Base-by-base conservation (phyloP, 768 basidiomycete genomes). In the Tylopilus vinaceipallidus region DNA sequence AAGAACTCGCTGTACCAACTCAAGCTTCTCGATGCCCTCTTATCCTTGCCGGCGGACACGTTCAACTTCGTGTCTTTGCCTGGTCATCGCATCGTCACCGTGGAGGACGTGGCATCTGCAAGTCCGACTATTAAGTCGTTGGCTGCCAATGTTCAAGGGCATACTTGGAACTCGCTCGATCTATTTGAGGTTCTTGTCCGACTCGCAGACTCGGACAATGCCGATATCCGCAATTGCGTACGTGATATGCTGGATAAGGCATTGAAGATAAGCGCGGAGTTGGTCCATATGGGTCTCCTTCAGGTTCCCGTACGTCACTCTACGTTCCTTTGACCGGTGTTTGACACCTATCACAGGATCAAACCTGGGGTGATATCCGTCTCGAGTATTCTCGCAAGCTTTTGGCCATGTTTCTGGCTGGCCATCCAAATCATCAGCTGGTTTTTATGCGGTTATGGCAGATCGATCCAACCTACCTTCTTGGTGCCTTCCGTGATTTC, bases 381-480 rank as follows among this genome's bases (percentile, higher is more conserved):
- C 69, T 81, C n/a, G 91, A 92, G 57, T 91, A 98, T 67, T 83
- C 91, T 2, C 82, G 86, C 50, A 87, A 88, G 57, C 75, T 98
- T 13, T 75, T 98, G 42, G 78, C 83, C 32, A 89, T 92, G 83
- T 98, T 98, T 73, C 76, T 98, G 35, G 86, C 84, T 17, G 91
- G 92, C 14, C 90, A 95, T 61, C 93, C 94, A 8, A 94, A 94
- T 58, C 93, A 97, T 60, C 92, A 97, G 57, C 81, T 99, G 10
- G 94, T 98, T 49, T 98, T 98, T 73, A 93, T 95, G 83, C 82
- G 93, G 41, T 84, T 99, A 47, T 95, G 91, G 88, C 91, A 95
- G 62, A 86, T 91, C 36, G 83, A 93, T 61, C 90, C 89, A 0
- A 74, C 83, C 0, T 91, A 94, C 66, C 80, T 98, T 43, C 86